Base-by-base conservation (phyloP, 2,329 filamentous ascomycete genomes). In the Zarea fungicola region DNA sequence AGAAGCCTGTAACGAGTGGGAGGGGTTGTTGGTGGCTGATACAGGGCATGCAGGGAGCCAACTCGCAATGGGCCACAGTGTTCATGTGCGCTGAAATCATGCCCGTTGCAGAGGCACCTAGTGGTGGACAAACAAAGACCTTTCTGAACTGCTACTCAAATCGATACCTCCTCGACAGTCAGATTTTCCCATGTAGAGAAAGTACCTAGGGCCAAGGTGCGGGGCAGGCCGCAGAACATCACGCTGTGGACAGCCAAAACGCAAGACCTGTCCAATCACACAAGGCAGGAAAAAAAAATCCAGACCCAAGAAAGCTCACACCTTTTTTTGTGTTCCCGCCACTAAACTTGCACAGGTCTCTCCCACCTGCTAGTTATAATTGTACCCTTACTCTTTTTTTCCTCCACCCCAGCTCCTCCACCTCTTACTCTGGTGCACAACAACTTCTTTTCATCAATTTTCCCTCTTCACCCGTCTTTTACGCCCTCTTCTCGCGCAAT, bases 401-500 rank as follows among this genome's bases (percentile, higher is more conserved):
- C 54, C 58, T 55, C 60, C 54, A 52, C 49, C n/a, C 44, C 53
- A 56, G 50, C 52, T 56, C 55, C 55, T 56, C 58, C 60, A 57
- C 48, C 55, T 52, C 42, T 53, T 29, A 22, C 29, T 37, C 36
- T 48, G 34, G 36, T 51, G 28, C 49, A 51, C 36, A 47, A 49
- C 48, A 49, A 49, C 48, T 49, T 49, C 36, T 39, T 39, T 41
- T 53, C 46, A 50, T 50, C 52, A 51, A 48, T 41, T 49, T 54
- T 56, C 52, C 51, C 54, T 55, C 55, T 55, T 53, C 49, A 46
- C 53, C 54, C 54, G 52, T 54, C 42, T 53, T 57, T 56, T 58
- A 64, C 54, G 53, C 60, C 59, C 56, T 56, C 56, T 62, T 63
- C 60, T 64, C 62, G 65, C 61, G 60, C 63, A 72, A 68, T 67